Conservation (phyloP, 179 eudicot genomes). For the Silene coronaria region DNA sequence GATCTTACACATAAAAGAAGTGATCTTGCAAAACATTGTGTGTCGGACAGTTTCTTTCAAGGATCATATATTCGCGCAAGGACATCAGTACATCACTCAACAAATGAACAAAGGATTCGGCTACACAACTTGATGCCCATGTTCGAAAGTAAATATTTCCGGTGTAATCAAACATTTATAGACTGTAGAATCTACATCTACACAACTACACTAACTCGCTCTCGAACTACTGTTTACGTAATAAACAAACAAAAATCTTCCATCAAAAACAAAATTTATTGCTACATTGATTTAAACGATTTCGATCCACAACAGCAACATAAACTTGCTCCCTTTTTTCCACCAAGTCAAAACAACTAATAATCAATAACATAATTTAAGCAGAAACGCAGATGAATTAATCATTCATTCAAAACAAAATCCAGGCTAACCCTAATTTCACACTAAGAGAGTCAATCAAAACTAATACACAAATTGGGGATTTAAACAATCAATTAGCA, state of each 20-base stretch:
- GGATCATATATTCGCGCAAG: not conserved
- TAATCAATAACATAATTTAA: not conserved
- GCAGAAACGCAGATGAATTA: not conserved
- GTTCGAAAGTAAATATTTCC: not conserved
- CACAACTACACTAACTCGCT: not conserved
- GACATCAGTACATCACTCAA: not conserved
- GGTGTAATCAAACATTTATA: not conserved
- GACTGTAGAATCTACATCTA: not conserved
- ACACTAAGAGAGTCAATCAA: not conserved
- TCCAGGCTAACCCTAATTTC: not conserved
- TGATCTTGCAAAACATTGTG: too few species aligned
- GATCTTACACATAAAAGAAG: too few species aligned
- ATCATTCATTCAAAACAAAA: constrained; percentile 4
- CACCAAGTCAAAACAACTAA: not conserved
- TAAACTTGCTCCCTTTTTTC: not conserved
- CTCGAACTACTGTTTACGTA: not conserved
- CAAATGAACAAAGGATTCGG: not conserved
- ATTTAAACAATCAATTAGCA: not conserved
- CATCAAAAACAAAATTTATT: not conserved
- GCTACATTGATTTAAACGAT: not conserved
- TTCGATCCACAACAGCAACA: not conserved
- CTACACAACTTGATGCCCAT: not conserved
- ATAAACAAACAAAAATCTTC: not conserved
- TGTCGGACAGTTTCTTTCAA: too few species aligned
- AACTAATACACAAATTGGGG: not conserved